Percentiles rank a stretch among this genome's conserved stretches.
Evolutionary conservation across 192 early-diverging fungal genomes (phyloP).

Genomic region (Coemansia sp.): DNA sequence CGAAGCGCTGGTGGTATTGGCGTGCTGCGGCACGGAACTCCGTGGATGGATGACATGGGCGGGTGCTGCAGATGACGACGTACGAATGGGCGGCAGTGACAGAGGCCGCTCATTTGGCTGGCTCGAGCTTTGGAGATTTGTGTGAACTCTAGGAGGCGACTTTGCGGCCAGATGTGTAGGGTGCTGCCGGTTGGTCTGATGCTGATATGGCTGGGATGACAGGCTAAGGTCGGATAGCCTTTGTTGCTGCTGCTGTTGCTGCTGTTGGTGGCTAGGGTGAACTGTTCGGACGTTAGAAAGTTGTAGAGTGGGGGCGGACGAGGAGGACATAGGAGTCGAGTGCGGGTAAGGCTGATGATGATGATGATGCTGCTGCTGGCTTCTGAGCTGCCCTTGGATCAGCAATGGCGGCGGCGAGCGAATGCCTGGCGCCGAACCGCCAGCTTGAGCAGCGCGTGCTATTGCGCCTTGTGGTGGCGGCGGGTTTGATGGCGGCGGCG

Average conservation of each 20-base stretch:
- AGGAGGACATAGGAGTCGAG: constrained; percentile 24
- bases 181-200: constrained; percentile 13
- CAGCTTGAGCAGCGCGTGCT: constrained; percentile 2
- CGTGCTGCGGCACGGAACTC: background rate
- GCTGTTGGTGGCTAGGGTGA: constrained; percentile 17
- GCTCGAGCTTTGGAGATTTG: background rate
- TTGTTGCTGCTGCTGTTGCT: constrained; percentile 11
- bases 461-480: constrained; percentile 15
- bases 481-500: constrained; percentile 8
- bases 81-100: constrained; percentile 20
- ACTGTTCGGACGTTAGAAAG: background rate
- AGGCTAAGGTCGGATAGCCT: constrained; percentile 4
- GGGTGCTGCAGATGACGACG: constrained; percentile 4
- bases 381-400: constrained; percentile 2
- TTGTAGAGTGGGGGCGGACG: constrained; percentile 15
- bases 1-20: constrained; percentile 5
- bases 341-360: background rate
- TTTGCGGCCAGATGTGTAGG: constrained; percentile 5
- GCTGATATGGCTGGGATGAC: background rate
- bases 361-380: constrained; percentile 10
- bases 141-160: constrained; percentile 19
- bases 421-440: constrained; percentile 10
- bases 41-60: background rate
- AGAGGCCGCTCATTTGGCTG: constrained; percentile 14
- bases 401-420: constrained; percentile 11